These are phyloP conservation scores for Mitosporidium daphniae DNA, from an alignment of 371 early-diverging fungal species.

Conservation along the genomic window DNA sequence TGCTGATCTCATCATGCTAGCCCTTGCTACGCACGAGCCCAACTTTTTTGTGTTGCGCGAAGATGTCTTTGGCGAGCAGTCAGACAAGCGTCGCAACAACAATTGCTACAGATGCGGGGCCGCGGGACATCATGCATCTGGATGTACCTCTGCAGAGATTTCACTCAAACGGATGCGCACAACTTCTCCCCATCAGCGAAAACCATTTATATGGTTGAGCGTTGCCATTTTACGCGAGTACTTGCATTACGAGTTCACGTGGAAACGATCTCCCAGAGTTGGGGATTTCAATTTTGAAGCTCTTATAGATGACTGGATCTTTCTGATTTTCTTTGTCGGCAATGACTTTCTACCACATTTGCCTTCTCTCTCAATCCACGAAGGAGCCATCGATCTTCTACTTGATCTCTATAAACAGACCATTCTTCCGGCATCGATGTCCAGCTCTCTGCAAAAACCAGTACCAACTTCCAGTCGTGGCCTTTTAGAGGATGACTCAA, in stretches of 20 bases:
- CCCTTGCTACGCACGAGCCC: constrained; percentile 82
- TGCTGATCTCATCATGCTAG: constrained; percentile 95
- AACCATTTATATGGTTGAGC: constrained; percentile 57
- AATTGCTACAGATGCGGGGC: constrained; percentile 41
- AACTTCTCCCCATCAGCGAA: no score
- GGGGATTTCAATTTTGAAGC: constrained; percentile 44
- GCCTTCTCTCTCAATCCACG: constrained; percentile 78
- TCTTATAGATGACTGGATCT: constrained; percentile 92
- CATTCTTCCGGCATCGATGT: no score
- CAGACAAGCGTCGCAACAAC: constrained; percentile 13
- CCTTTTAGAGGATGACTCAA: no score
- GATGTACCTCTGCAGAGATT: constrained; percentile 27
- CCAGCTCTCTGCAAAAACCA: no score
- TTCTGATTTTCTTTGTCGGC: constrained; percentile 92
- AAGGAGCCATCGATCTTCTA: constrained; percentile 66
- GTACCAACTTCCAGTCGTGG: no score
- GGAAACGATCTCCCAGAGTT: constrained; percentile 11
- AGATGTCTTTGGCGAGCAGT: constrained; percentile 43
- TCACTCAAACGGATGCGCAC: no score
- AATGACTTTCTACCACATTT: constrained; percentile 97
- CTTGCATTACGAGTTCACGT: constrained; percentile 36
- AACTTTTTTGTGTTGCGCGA: constrained; percentile 82
- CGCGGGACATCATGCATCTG: constrained; percentile 28
- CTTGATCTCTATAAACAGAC: constrained; percentile 58
- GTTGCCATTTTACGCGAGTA: constrained; percentile 62